A percentile compares a stretch with the other conserved stretches of the same genome.
These are phyloP conservation scores for Bathelium albidoporum DNA, from an alignment of 495 filamentous ascomycete species.

Conservation along the genomic window DNA sequence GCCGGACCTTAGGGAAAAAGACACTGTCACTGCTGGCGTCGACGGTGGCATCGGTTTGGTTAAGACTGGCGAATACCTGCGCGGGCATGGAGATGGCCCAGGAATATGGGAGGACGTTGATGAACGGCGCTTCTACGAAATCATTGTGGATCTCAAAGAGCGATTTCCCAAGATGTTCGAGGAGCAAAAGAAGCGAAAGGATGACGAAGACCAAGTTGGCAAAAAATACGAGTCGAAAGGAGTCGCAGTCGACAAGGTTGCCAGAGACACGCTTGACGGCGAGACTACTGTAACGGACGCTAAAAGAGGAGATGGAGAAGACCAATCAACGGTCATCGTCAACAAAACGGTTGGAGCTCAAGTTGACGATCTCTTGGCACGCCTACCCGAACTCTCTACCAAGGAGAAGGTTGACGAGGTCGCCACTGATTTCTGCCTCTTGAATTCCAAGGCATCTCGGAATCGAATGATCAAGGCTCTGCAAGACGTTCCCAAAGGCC, in stretches of 20 bases:
- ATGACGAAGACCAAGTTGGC: constrained; percentile 37
- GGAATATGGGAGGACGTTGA: constrained; percentile 99
- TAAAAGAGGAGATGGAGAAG: constrained; percentile 52
- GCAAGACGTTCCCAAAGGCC: constrained; percentile 88
- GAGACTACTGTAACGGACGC: constrained; percentile 31
- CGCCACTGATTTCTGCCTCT: constrained; percentile 91
- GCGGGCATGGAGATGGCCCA: constrained; percentile 80
- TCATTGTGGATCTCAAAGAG: constrained; percentile 86
- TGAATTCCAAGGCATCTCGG: constrained; percentile 95
- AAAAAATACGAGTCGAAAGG: constrained; percentile 33
- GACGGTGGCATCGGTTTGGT: constrained; percentile 83
- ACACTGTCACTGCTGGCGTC: constrained; percentile 49
- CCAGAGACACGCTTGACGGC: constrained; percentile 20
- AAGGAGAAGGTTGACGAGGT: constrained; percentile 88
- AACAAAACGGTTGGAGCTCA: constrained; percentile 97
- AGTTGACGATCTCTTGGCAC: constrained; percentile 80
- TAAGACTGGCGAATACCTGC: constrained; percentile 85
- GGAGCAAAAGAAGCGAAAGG: constrained; percentile 94
- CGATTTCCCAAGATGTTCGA: constrained; percentile 88
- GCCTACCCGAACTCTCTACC: constrained; percentile 78
- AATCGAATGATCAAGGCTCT: constrained; percentile 89
- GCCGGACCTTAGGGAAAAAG: constrained; percentile 81
- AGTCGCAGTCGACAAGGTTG: constrained; percentile 37
- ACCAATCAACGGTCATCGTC: constrained; percentile 83
- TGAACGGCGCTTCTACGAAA: constrained; percentile 95